Conservation (phyloP, 2,329 filamentous ascomycete genomes). For the Cladophialophora psammophila region DNA sequence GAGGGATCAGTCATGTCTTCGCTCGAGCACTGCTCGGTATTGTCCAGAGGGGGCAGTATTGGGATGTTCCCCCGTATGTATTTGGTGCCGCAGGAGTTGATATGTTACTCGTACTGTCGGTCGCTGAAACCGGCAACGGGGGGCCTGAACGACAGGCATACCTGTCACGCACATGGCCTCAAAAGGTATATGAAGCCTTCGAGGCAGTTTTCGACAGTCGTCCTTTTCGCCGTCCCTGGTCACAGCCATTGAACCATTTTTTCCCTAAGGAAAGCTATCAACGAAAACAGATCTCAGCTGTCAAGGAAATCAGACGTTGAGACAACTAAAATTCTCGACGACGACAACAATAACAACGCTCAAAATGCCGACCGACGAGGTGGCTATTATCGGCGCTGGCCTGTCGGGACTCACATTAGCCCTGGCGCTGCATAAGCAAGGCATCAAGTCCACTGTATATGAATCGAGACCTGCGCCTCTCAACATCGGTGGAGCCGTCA, state of each 20-base stretch:
- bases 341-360: neutral
- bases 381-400: slow-evolving; percentile 59
- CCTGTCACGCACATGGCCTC: neutral
- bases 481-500: slow-evolving; percentile 63
- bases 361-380: slow-evolving; percentile 31
- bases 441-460: slow-evolving; percentile 61
- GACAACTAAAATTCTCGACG: neutral
- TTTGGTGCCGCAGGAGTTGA: neutral
- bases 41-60: neutral
- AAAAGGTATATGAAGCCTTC: neutral
- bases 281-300: neutral
- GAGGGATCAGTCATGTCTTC: neutral
- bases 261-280: neutral
- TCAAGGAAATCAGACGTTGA: neutral
- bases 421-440: slow-evolving; percentile 60
- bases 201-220: too few relatives aligned
- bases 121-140: neutral
- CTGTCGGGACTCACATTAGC: slow-evolving; percentile 63
- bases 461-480: slow-evolving; percentile 57
- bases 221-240: too few relatives aligned
- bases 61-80: neutral
- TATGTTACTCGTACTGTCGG: neutral
- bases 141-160: neutral
- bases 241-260: neutral
- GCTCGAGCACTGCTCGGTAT: neutral